These are phyloP conservation scores for Sporothrix dimorphospora DNA, from an alignment of 2,329 filamentous ascomycete genomes.

Conservation along the genomic window DNA sequence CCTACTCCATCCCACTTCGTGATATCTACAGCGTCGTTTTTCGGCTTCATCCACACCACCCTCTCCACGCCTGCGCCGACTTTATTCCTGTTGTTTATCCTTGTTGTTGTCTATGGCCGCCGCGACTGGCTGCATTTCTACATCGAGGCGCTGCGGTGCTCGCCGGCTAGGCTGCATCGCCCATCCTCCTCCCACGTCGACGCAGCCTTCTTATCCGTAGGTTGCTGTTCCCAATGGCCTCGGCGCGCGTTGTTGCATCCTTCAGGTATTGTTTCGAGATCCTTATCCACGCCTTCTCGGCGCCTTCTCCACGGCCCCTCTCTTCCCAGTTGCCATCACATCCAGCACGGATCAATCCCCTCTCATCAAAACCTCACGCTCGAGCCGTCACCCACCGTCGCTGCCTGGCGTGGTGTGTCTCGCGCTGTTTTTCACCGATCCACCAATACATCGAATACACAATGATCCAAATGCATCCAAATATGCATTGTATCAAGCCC, in stretches of 20 bases:
- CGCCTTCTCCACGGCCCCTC: not conserved
- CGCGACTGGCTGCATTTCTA: not conserved
- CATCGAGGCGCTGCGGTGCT: not conserved
- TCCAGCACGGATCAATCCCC: not conserved
- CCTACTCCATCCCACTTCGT: constrained; percentile 25
- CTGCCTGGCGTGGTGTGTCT: not conserved
- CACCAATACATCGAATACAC: not conserved
- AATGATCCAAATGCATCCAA: not conserved
- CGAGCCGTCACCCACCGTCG: not conserved
- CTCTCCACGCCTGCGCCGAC: not conserved
- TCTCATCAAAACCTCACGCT: not conserved
- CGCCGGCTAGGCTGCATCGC: constrained; percentile 4
- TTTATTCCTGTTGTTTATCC: not conserved
- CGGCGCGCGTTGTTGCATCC: not conserved
- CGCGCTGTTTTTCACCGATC: not conserved
- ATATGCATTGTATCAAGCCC: not conserved
- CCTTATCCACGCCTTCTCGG: not conserved
- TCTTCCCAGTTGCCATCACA: not conserved
- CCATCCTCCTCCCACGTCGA: not conserved
- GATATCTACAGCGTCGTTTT: constrained; percentile 22
- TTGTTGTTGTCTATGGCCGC: not conserved
- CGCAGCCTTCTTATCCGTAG: constrained; percentile 8
- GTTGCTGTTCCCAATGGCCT: not conserved
- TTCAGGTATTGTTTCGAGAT: not conserved
- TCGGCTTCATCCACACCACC: constrained; percentile 17